Conservation (phyloP, 164 flowering plant species). For the Chloranthus sessilifolius region DNA sequence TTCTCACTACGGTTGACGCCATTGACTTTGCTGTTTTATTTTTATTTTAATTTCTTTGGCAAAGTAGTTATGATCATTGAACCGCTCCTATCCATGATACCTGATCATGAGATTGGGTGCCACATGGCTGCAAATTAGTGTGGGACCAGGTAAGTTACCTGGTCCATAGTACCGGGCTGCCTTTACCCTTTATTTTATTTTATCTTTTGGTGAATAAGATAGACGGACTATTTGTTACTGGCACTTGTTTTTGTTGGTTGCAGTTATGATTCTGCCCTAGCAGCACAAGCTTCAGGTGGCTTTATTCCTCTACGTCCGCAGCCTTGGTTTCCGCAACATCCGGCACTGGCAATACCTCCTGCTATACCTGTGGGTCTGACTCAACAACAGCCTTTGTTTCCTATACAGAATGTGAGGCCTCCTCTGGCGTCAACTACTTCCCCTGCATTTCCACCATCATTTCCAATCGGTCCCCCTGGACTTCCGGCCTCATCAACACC, state of each 20-base stretch:
- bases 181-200: no score
- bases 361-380: slow-evolving; percentile 39
- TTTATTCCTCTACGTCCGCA: slow-evolving; percentile 78
- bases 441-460: slow-evolving; percentile 38
- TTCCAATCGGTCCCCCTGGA: slow-evolving; percentile 63
- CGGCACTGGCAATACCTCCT: slow-evolving; percentile 46
- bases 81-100: no score
- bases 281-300: slow-evolving; percentile 70
- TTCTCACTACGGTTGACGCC: no score
- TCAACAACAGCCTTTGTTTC: slow-evolving; percentile 72
- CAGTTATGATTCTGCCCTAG: slow-evolving; percentile 63
- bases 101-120: no score
- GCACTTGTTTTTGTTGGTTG: slow-evolving; percentile 11
- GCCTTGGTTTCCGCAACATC: slow-evolving; percentile 64
- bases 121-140: no score
- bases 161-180: no score
- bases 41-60: no score
- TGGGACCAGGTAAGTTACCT: no score
- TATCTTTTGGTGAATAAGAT: no score
- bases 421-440: slow-evolving; percentile 39
- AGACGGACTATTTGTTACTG: slow-evolving; percentile 2
- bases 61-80: no score
- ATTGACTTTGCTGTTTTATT: no score
- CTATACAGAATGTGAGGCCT: slow-evolving; percentile 61
- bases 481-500: slow-evolving; percentile 43